Evolutionary conservation across 2,329 filamentous ascomycete species (phyloP).

Genomic region (Volutella citrinella): DNA sequence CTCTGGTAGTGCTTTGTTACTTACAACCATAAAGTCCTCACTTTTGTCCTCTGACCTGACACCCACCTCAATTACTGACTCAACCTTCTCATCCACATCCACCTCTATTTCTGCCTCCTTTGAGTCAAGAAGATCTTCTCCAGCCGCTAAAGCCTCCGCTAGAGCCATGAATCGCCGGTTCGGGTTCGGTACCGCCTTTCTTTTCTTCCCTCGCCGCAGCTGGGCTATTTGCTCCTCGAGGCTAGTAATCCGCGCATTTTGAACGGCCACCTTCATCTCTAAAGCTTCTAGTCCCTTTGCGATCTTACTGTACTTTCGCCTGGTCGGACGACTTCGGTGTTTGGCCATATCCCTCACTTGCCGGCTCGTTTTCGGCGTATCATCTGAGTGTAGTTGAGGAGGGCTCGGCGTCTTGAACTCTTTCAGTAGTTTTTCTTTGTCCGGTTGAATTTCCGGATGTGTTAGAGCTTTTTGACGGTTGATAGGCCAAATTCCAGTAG

Average conservation of each 20-base stretch:
- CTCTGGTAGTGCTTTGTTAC: background rate
- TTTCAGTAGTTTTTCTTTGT: background rate
- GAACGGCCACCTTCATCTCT: slow-evolving; percentile 4
- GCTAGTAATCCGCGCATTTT: slow-evolving; percentile 3
- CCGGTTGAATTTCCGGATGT: no score
- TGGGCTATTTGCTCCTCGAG: slow-evolving; percentile 9
- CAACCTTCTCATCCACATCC: slow-evolving; percentile 1
- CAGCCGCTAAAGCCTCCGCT: slow-evolving; percentile 4
- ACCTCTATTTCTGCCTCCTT: background rate
- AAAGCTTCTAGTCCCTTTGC: no score
- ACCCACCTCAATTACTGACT: slow-evolving; percentile 1
- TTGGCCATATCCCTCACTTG: background rate
- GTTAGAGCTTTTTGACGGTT: no score
- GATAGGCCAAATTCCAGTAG: no score
- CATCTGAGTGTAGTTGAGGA: no score
- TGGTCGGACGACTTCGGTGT: background rate
- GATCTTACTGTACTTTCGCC: background rate
- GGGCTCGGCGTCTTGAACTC: no score
- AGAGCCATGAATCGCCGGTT: slow-evolving; percentile 9
- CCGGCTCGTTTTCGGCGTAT: slow-evolving; percentile 1
- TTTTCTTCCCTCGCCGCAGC: slow-evolving; percentile 11
- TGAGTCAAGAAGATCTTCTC: slow-evolving; percentile 3
- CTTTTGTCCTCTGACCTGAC: background rate
- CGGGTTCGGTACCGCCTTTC: slow-evolving; percentile 11
- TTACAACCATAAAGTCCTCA: background rate